Evolutionary conservation across 148 eudicot species (phyloP).

Genomic region (Cornus controversa): DNA sequence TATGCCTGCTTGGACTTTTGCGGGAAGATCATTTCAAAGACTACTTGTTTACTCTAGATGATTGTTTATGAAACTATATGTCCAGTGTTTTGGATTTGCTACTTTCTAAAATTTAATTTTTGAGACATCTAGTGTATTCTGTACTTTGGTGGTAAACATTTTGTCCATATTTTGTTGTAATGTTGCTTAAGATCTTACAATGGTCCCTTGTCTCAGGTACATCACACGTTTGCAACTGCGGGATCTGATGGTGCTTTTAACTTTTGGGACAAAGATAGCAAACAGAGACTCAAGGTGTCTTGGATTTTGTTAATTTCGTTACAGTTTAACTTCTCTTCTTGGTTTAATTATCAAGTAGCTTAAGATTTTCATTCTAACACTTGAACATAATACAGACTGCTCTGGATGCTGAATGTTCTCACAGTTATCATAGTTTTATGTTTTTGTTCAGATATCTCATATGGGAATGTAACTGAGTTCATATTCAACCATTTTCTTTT

Average conservation of each 20-base stretch:
- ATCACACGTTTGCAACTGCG: constrained; percentile 92
- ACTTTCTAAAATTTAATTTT: neutral
- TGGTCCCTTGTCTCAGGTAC: constrained; percentile 44
- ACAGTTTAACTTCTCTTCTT: no score
- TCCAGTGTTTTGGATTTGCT: neutral
- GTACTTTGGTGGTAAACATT: neutral
- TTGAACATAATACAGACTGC: neutral
- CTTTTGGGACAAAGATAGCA: constrained; percentile 98
- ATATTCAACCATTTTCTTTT: neutral
- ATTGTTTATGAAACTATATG: neutral
- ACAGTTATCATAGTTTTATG: neutral
- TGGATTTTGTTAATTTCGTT: neutral
- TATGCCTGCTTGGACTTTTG: neutral
- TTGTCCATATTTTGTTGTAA: neutral
- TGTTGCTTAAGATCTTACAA: neutral
- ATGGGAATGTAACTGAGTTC: neutral
- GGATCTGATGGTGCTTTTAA: constrained; percentile 97
- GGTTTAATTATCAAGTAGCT: neutral
- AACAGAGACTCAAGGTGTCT: constrained; percentile 88
- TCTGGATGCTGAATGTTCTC: constrained; percentile 2
- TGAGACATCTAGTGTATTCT: neutral
- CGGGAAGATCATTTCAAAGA: neutral
- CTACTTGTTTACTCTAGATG: neutral
- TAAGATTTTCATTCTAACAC: neutral
- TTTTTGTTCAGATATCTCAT: neutral